Base-by-base conservation (phyloP, 805 yeast species). In the Candida methanosorbosa region DNA sequence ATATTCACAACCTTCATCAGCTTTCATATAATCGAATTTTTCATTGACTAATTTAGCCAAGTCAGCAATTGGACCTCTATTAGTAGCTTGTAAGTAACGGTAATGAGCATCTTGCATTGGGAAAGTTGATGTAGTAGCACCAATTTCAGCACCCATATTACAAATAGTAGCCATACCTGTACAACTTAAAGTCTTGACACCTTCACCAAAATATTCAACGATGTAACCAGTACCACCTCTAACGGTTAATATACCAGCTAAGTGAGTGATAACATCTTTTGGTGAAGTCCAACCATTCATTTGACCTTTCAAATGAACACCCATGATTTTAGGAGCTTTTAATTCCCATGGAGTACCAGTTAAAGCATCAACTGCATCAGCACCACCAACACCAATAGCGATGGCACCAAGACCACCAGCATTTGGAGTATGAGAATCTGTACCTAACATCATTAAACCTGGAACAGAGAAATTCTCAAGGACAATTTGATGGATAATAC, bases 111-210 rank as follows among this genome's bases (percentile, higher is more conserved):
- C 75, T 72, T 85, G 87, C 84, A 73, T 87, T 61, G 97, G 97
- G 94, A 88, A 88, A 41, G 84, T 85, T 32, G 97, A 88, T 38
- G 97, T 88, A 43, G 97, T 88, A 41, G 97, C 97, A 68, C 97
- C 97, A 50, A 88, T 87, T 68, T 88, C 97, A 48, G 97, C 97
- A 72, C 97, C 97, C 97, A 88, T 88, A 66, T 88, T 88, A 75
- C 97, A 88, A 67, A 88, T 88, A 52, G 97, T 88, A 60, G 94
- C 97, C 97, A 88, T 88, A 75, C 97, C 97, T 34, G 97, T 90
- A 66, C 95, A 86, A 33, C 95, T 83, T 63, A 88, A 80, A 39
- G 90, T 73, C 54, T 81, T 75, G 37, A 88, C 88, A 73, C 97
- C 97, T 36, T 80, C 87, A 62, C 97, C 97, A 55, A 81, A 88